Conservation (phyloP, 192 early-diverging fungal species). For the Backusella psychrophila region DNA sequence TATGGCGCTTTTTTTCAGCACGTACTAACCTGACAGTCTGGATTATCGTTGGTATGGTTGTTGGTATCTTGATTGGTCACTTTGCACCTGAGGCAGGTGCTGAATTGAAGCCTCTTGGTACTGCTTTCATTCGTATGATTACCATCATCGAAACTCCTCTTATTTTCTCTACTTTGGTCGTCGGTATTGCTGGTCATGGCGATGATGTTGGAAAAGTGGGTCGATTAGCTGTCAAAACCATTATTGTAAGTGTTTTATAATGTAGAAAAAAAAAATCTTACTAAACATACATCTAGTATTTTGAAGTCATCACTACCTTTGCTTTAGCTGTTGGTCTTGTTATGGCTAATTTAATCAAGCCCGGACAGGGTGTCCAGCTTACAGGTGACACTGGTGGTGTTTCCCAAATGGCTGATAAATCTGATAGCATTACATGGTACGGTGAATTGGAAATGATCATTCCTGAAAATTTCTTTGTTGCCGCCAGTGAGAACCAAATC, state of each 20-base stretch:
- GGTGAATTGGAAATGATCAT: constrained; percentile 56
- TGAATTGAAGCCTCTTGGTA: constrained; percentile 46
- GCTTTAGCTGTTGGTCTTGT: constrained; percentile 67
- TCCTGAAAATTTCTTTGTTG: constrained; percentile 57
- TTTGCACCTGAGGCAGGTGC: constrained; percentile 42
- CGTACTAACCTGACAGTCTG: constrained; percentile 50
- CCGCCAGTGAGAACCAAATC: constrained; percentile 31
- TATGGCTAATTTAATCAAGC: constrained; percentile 59
- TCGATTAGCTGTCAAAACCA: constrained; percentile 62
- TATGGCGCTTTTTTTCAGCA: constrained; percentile 24
- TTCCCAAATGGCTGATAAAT: constrained; percentile 17
- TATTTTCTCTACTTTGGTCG: constrained; percentile 70
- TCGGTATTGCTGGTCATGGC: constrained; percentile 71
- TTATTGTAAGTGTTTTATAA: constrained; percentile 37
- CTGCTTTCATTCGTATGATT: constrained; percentile 54
- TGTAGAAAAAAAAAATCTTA: not conserved
- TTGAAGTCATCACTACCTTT: constrained; percentile 60
- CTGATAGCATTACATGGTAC: constrained; percentile 48
- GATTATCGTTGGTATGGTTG: constrained; percentile 45
- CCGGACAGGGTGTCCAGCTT: constrained; percentile 53
- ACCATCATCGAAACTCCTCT: constrained; percentile 55
- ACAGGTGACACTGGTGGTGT: not conserved
- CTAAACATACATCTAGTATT: constrained; percentile 41
- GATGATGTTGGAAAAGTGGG: constrained; percentile 61
- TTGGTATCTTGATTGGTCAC: constrained; percentile 52